A percentile compares a stretch with the other conserved stretches of the same genome.
Conservation (phyloP, 108 stramenopile genomes). For the Fragilaria crotonensis region DNA sequence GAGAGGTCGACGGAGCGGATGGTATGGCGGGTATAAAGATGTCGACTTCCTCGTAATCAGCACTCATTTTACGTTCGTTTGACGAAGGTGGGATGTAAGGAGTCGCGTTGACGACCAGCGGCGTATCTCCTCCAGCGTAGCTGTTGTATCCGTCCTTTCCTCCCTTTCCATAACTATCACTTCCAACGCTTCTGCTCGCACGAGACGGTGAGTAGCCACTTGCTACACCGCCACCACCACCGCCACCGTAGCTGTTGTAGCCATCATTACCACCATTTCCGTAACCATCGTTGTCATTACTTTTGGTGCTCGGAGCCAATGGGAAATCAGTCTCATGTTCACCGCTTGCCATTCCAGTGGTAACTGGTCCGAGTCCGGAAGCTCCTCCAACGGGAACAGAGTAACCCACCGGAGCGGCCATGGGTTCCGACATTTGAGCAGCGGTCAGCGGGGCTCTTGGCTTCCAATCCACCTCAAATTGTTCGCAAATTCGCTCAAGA, state of each 20-base stretch:
- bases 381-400: conserved; percentile 54
- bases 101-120: neutral
- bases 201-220: neutral
- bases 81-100: conserved; percentile 1
- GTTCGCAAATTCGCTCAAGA: conserved; percentile 83
- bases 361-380: conserved; percentile 39
- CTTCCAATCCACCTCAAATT: conserved; percentile 68
- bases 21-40: conserved; percentile 54
- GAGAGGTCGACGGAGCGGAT: conserved; percentile 13
- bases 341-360: neutral
- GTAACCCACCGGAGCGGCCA: conserved; percentile 70
- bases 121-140: conserved; percentile 11
- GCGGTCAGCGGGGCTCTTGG: conserved; percentile 43
- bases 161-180: too few relatives aligned
- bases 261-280: neutral
- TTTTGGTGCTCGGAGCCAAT: neutral
- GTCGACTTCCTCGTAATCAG: conserved; percentile 45
- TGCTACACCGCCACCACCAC: neutral
- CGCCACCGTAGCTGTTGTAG: neutral
- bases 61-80: conserved; percentile 3
- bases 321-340: neutral
- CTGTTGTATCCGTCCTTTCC: conserved; percentile 1
- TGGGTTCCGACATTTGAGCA: conserved; percentile 56
- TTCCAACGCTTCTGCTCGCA: too few relatives aligned
- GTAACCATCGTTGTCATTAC: neutral